Base-by-base conservation (phyloP, 306 rosid genomes). In the Ormosia semicastrata region DNA sequence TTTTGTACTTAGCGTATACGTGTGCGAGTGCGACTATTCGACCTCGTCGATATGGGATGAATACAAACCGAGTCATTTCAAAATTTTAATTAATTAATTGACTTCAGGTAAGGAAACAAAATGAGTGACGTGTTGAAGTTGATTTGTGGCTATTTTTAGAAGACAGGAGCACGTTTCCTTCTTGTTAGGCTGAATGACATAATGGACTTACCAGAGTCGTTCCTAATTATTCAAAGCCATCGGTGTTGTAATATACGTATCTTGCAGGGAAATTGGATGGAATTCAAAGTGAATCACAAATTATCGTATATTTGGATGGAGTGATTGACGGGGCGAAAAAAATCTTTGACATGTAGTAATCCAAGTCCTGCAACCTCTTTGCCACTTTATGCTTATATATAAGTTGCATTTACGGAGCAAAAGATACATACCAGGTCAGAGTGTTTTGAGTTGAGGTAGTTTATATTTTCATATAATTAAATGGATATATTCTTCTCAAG, bases 361-460 rank as follows among this genome's bases (percentile, higher is more conserved):
- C 24, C 24, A 24, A 24, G 24, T 24, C 24, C 24, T 24, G 24
- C 24, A 0, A 36, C n/a, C 60, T 32, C 17, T 37, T 49, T 56
- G 1, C 17, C 33, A 64, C 30, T 36, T 46, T 15, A 24, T 13
- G 49, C 69, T 37, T 72, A 78, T 84, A 84, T 77, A 85, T 56
- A 52, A 66, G 40, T 24, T 36, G 24, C 18, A 34, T 18, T 57
- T 64, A 2, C 5, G 57, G 37, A 47, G 9, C 46, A 36, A 60
- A 71, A 33, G 8, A 58, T 33, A 24, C 24, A 24, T 24, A 69
- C 13, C 12, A 18, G 13, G 3, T 36, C 5, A 32, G 18, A 46
- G 39, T 64, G 34, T 33, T 17, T 4, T 5, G 32, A 78, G 44
- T 30, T 34, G 18, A 24, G 24, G 0, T 24, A 24, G 18, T 49